phyloP scores from a whole-genome alignment of 2,329 filamentous ascomycete species.

The Talaromyces albobiverticillius region DNA sequence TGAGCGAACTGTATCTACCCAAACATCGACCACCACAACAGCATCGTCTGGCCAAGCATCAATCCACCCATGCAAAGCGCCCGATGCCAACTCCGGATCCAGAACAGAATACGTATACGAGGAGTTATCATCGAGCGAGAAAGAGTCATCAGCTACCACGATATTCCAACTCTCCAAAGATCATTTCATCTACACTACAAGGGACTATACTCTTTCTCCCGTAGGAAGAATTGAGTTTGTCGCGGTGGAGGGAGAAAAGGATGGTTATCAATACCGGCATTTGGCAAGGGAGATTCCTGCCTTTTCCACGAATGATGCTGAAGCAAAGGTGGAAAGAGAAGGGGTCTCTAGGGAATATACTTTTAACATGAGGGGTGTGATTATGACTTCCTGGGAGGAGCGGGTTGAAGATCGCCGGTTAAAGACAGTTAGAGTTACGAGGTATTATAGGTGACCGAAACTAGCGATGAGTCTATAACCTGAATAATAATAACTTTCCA shows the following conservation, averaged over 20 bases:
- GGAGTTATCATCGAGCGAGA: no score
- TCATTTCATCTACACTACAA: neutral
- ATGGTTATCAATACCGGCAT: slow-evolving; percentile 8
- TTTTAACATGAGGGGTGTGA: slow-evolving; percentile 28
- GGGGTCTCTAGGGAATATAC: slow-evolving; percentile 16
- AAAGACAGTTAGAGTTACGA: neutral
- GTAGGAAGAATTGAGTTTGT: neutral
- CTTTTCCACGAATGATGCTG: neutral
- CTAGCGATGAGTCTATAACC: no score
- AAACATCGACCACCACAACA: neutral
- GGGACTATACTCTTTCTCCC: neutral
- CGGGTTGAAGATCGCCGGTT: neutral
- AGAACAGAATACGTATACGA: neutral
- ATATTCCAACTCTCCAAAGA: neutral
- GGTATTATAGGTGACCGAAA: slow-evolving; percentile 2
- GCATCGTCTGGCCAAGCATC: neutral
- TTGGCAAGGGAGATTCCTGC: neutral
- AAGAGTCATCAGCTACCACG: neutral
- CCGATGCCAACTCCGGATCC: neutral
- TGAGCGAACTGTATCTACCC: slow-evolving; percentile 5
- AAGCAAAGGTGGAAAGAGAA: slow-evolving; percentile 4
- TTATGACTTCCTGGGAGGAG: slow-evolving; percentile 25
- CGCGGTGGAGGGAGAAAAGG: neutral
- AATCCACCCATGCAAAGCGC: neutral
- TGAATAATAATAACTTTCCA: neutral